Evolutionary conservation across 192 early-diverging fungal species (phyloP).

Genomic region (Entrophospora sp.): DNA sequence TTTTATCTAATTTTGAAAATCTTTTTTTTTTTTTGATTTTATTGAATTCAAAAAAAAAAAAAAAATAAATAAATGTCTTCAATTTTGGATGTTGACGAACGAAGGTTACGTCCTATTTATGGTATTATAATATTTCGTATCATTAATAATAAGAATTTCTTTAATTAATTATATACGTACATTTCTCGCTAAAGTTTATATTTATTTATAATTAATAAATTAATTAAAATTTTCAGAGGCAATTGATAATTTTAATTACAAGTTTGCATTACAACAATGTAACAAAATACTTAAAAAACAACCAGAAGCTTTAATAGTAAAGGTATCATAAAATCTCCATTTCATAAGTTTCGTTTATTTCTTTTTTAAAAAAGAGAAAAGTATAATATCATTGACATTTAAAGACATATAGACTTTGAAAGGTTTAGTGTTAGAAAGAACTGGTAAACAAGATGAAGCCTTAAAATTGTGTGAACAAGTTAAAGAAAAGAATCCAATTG

Average conservation of each 20-base stretch:
- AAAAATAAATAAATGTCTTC: constrained; percentile 15
- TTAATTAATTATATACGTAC: background rate
- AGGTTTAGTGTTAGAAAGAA: constrained; percentile 56
- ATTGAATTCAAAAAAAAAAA: no score
- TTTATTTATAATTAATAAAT: background rate
- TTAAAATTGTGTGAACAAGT: constrained; percentile 53
- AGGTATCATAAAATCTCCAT: no score
- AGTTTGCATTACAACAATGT: constrained; percentile 48
- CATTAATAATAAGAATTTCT: background rate
- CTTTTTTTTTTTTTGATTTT: no score
- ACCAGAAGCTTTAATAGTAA: constrained; percentile 50
- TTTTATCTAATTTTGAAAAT: no score
- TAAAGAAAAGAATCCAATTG: constrained; percentile 46
- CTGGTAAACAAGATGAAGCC: constrained; percentile 57
- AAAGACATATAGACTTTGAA: constrained; percentile 56
- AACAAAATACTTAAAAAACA: constrained; percentile 68
- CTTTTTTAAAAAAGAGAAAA: background rate
- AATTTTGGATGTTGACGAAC: constrained; percentile 4
- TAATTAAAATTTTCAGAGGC: constrained; percentile 35
- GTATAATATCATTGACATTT: background rate
- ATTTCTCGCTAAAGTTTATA: background rate
- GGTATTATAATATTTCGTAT: background rate
- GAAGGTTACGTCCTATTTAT: constrained; percentile 17
- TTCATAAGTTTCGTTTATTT: no score
- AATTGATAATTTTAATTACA: constrained; percentile 58